Conservation (phyloP, 768 basidiomycete species). For the Scleroderma citrinum region DNA sequence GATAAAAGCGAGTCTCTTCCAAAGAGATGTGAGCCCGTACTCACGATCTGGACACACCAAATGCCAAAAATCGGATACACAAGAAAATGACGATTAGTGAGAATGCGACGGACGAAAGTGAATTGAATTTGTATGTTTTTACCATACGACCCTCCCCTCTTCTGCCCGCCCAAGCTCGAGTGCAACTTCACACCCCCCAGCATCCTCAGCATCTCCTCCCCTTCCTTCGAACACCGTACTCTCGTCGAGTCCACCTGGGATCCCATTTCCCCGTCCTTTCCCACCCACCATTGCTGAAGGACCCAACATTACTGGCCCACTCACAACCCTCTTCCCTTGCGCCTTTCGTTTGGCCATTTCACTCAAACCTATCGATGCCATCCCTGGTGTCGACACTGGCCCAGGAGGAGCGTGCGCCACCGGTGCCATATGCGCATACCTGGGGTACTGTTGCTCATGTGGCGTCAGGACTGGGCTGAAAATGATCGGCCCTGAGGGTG, state of each 20-base stretch:
- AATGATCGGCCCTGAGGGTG: conserved; percentile 22
- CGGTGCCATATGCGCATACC: conserved; percentile 23
- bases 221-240: conserved; percentile 23
- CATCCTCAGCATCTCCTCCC: conserved; percentile 20
- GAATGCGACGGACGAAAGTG: not conserved
- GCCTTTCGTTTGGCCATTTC: not conserved
- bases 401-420: conserved; percentile 8
- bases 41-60: no score
- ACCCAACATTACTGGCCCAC: not conserved
- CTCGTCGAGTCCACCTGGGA: conserved; percentile 11
- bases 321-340: not conserved
- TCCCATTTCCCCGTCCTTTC: conserved; percentile 7
- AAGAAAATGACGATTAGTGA: not conserved
- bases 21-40: no score
- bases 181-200: conserved; percentile 24
- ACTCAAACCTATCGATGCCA: no score
- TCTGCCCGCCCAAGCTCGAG: conserved; percentile 24
- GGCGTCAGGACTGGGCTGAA: conserved; percentile 12
- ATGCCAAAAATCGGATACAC: not conserved
- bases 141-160: conserved; percentile 28
- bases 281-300: not conserved
- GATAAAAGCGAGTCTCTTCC: not conserved
- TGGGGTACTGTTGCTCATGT: conserved; percentile 20
- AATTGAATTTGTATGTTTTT: conserved; percentile 1
- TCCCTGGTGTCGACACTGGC: not conserved